Conservation (phyloP, 306 rosid species). For the Casuarina cunninghamiana region DNA sequence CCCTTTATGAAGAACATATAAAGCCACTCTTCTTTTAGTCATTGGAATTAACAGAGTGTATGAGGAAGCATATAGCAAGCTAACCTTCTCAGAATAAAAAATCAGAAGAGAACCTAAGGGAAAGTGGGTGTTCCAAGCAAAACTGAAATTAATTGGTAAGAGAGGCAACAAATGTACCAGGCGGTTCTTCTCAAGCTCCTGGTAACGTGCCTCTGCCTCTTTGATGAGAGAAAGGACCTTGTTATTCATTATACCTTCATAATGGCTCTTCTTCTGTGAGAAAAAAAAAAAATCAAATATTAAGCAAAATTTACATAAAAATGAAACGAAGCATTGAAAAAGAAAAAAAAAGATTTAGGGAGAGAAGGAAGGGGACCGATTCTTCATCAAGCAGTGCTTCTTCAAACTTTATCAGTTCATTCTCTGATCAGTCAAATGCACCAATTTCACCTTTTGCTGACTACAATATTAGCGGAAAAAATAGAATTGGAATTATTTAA, state of each 20-base stretch:
- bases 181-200: slow-evolving; percentile 45
- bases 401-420: slow-evolving; percentile 60
- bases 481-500: slow-evolving; percentile 12
- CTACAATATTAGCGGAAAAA: slow-evolving; percentile 33
- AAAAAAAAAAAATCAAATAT: slow-evolving; percentile 5
- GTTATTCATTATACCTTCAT: slow-evolving; percentile 63
- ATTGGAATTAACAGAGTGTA: neutral
- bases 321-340: slow-evolving; percentile 14
- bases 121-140: neutral
- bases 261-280: slow-evolving; percentile 75
- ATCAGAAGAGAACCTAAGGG: neutral
- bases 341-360: neutral
- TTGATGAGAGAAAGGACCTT: slow-evolving; percentile 53
- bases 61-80: neutral
- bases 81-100: neutral
- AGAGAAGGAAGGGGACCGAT: slow-evolving; percentile 44
- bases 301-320: neutral
- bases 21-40: neutral
- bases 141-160: neutral
- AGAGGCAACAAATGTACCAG: slow-evolving; percentile 45
- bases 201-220: slow-evolving; percentile 53
- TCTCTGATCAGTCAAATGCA: slow-evolving; percentile 66
- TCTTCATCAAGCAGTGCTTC: slow-evolving; percentile 44
- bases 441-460: slow-evolving; percentile 62
- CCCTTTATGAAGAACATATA: too few relatives aligned